These are phyloP conservation scores for Tausonia pullulans DNA, from an alignment of 1,284 basidiomycete genomes.

Conservation along the genomic window DNA sequence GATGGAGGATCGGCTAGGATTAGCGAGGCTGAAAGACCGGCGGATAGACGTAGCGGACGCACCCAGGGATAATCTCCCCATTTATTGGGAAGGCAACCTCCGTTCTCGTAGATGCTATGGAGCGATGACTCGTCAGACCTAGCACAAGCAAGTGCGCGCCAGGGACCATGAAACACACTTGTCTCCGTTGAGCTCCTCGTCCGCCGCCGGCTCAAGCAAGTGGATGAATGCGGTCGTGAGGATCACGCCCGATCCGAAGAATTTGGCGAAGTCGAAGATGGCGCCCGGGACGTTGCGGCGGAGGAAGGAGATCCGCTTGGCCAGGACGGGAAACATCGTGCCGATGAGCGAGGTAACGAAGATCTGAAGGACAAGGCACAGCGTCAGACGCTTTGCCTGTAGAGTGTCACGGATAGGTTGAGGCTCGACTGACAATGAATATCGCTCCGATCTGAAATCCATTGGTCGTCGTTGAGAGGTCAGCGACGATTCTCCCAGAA, in stretches of 20 bases:
- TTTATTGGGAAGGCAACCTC: constrained; percentile 19
- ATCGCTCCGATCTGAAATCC: not conserved
- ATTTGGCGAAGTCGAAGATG: constrained; percentile 37
- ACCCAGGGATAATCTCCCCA: constrained; percentile 22
- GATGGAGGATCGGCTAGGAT: constrained; percentile 20
- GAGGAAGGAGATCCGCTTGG: constrained; percentile 26
- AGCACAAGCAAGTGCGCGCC: constrained; percentile 16
- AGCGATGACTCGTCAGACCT: constrained; percentile 21
- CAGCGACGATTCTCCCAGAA: no score
- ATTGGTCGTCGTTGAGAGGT: no score
- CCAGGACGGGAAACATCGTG: constrained; percentile 36
- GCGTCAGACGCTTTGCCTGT: not conserved
- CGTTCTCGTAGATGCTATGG: constrained; percentile 12
- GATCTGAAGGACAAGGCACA: constrained; percentile 18
- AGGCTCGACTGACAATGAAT: not conserved
- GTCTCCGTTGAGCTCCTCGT: constrained; percentile 21
- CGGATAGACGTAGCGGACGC: no score
- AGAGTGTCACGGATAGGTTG: not conserved
- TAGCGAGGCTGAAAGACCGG: no score
- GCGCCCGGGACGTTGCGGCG: constrained; percentile 25
- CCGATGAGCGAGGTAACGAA: constrained; percentile 27
- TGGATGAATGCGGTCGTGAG: constrained; percentile 42
- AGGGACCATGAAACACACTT: constrained; percentile 16
- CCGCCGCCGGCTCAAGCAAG: constrained; percentile 30
- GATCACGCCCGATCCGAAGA: constrained; percentile 33